These are phyloP conservation scores for Aureobasidium lini DNA, from an alignment of 2,329 filamentous ascomycete genomes.

Conservation along the genomic window DNA sequence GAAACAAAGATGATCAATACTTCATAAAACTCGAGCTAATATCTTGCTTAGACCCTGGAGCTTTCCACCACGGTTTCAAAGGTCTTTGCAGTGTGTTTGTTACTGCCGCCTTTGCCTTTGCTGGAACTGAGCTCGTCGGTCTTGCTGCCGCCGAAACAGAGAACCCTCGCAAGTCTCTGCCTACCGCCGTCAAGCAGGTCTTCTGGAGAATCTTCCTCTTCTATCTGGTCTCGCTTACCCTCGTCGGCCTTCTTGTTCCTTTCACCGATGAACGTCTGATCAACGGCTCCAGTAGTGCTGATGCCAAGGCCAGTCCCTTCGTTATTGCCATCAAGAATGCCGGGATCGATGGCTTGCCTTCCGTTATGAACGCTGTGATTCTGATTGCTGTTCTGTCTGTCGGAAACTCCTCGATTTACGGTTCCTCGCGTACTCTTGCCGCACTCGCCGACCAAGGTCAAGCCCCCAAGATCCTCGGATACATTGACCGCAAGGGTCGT, in stretches of 20 bases:
- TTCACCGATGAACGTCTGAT: slow-evolving; percentile 61
- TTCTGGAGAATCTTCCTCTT: slow-evolving; percentile 81
- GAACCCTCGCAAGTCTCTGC: slow-evolving; percentile 74
- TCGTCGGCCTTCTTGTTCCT: slow-evolving; percentile 77
- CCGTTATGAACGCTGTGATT: slow-evolving; percentile 92
- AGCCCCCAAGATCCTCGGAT: slow-evolving; percentile 50
- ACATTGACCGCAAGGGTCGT: slow-evolving; percentile 55
- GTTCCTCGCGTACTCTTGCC: slow-evolving; percentile 80
- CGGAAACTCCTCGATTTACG: slow-evolving; percentile 86
- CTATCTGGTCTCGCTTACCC: slow-evolving; percentile 73
- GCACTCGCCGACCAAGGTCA: slow-evolving; percentile 73
- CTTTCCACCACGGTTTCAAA: slow-evolving; percentile 76
- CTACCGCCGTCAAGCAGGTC: slow-evolving; percentile 83
- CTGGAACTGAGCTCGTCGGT: slow-evolving; percentile 68
- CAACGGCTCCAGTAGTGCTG: slow-evolving; percentile 47
- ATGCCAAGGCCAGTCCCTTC: slow-evolving; percentile 77
- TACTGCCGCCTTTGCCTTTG: slow-evolving; percentile 68
- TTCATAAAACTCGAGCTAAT: slow-evolving; percentile 41
- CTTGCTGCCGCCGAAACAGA: slow-evolving; percentile 70
- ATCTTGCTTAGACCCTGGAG: slow-evolving; percentile 69
- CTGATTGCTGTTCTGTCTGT: slow-evolving; percentile 84
- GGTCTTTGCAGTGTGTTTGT: slow-evolving; percentile 74
- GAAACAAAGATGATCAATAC: slow-evolving; percentile 39
- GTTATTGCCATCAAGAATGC: slow-evolving; percentile 86
- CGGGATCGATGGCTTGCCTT: slow-evolving; percentile 68